Evolutionary conservation across 805 yeast species (phyloP), one percentile per base, ranked within the genome.

Genomic region (Nadsonia fulvescens): DNA sequence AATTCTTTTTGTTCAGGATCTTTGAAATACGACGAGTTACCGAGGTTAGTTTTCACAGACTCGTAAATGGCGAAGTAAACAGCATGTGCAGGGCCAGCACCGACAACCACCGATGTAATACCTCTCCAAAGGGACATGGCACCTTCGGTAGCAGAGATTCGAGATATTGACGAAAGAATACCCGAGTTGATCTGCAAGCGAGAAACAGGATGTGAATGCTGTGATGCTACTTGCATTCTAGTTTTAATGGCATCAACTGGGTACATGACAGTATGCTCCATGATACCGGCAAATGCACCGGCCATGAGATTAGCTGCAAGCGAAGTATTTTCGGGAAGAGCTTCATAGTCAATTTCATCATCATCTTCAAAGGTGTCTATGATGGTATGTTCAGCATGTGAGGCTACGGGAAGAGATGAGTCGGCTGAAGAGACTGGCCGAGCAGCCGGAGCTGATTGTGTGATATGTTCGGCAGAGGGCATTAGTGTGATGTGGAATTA

Each of bases 21-120:
- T n/a, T n/a, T n/a, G n/a, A n/a, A n/a, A n/a, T n/a, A n/a, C n/a
- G n/a, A n/a, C n/a, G n/a, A n/a, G 27, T 55, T 53, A 18, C 58
- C 59, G 25, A 75, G 50, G 8, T 59, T 45, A 5, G 74, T 67
- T 44, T 76, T 75, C 24, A 82, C 62, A 26, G 70, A 61, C 51
- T 86, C 98, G 50, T 82, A 89, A 4, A 89, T 91, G n/a, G 83
- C 71, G 47, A 82, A 86, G 52, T 89, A 86, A 5, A 89, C 75
- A 3, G 96, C 96, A 54, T 86, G 98, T 3, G 96, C 95, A 3
- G 98, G 98, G 5, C 98, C 98, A n/a, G 98, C 95, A 19, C 98
- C 98, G 34, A 86, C 46, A 3, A 82, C 71, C 32, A 89, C 92
- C 1, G 93, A 76, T 13, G 81, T 71, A 10, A 86, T 78, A 29